A percentile compares a stretch with the other conserved stretches of the same genome.
Conservation (phyloP, 192 early-diverging fungal species). For the Phlyctochytrium arcticum region DNA sequence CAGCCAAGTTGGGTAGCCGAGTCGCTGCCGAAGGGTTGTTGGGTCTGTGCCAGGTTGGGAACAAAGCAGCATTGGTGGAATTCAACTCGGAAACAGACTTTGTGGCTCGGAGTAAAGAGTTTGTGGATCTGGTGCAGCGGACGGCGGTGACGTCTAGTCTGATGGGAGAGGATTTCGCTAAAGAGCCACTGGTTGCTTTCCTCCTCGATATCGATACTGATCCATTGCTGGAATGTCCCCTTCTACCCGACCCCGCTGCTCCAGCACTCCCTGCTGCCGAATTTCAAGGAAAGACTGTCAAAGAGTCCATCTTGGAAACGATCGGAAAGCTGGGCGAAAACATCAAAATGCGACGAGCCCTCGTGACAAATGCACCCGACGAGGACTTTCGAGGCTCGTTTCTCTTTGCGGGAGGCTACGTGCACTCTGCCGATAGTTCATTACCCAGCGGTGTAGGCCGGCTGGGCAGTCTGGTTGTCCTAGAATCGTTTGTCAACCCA, state of each 20-base stretch:
- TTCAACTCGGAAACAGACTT: conserved; percentile 95
- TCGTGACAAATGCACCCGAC: conserved; percentile 35
- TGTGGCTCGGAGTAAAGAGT: conserved; percentile 79
- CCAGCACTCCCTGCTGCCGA: background rate
- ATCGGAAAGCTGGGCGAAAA: conserved; percentile 92
- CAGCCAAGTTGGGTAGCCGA: conserved; percentile 77
- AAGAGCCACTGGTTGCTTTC: conserved; percentile 54
- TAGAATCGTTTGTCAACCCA: conserved; percentile 44
- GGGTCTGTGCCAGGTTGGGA: conserved; percentile 56
- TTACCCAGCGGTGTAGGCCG: conserved; percentile 53
- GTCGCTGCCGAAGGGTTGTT: conserved; percentile 74
- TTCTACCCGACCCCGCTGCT: background rate
- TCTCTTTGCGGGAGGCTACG: conserved; percentile 49
- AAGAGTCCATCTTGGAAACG: conserved; percentile 62
- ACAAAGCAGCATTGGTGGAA: conserved; percentile 42
- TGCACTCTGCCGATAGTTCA: conserved; percentile 59
- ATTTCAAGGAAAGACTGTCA: conserved; percentile 2
- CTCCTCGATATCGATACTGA: background rate
- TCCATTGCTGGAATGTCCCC: background rate
- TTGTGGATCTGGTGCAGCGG: conserved; percentile 62
- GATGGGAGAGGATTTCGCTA: background rate
- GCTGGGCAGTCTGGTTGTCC: conserved; percentile 72
- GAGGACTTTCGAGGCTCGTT: conserved; percentile 9
- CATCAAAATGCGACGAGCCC: conserved; percentile 70
- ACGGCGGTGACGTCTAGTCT: conserved; percentile 6